A percentile compares a stretch with the other conserved stretches of the same genome.
Conservation (phyloP, 192 early-diverging fungal species). For the Coemansia sp. region DNA sequence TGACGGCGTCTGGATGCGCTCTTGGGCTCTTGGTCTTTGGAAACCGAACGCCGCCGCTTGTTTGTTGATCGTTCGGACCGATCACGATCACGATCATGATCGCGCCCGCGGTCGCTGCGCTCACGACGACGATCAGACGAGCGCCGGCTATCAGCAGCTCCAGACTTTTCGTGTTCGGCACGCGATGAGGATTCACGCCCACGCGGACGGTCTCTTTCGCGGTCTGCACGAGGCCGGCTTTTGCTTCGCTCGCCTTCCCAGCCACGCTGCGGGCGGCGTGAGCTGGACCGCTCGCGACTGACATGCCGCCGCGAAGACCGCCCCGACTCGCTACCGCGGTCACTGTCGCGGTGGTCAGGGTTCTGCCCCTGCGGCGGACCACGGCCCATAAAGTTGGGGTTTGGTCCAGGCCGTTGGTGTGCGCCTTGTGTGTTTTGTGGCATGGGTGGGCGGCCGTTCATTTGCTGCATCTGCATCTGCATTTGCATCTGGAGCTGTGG, state of each 20-base stretch:
- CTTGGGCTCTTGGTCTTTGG: constrained; percentile 41
- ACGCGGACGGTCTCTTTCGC: constrained; percentile 16
- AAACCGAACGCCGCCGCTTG: constrained; percentile 49
- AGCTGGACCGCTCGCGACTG: constrained; percentile 27
- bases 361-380: constrained; percentile 7
- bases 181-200: constrained; percentile 12
- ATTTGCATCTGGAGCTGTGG: constrained; percentile 27
- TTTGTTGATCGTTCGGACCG: constrained; percentile 20
- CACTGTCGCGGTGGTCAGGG: constrained; percentile 29
- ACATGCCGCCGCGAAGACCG: constrained; percentile 27
- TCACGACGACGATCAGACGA: constrained; percentile 34
- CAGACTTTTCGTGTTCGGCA: constrained; percentile 15
- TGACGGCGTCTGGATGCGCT: constrained; percentile 42
- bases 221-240: constrained; percentile 32
- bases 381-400: constrained; percentile 13
- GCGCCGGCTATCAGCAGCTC: constrained; percentile 13
- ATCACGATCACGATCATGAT: constrained; percentile 17
- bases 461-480: constrained; percentile 53
- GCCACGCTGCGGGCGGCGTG: constrained; percentile 28
- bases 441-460: constrained; percentile 35
- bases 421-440: constrained; percentile 20
- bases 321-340: constrained; percentile 35
- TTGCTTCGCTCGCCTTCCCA: constrained; percentile 13
- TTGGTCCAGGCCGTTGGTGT: constrained; percentile 23
- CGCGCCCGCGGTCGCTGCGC: constrained; percentile 26